Base-by-base conservation (phyloP, 345 rosid genomes). In the Salix arbutifolia region DNA sequence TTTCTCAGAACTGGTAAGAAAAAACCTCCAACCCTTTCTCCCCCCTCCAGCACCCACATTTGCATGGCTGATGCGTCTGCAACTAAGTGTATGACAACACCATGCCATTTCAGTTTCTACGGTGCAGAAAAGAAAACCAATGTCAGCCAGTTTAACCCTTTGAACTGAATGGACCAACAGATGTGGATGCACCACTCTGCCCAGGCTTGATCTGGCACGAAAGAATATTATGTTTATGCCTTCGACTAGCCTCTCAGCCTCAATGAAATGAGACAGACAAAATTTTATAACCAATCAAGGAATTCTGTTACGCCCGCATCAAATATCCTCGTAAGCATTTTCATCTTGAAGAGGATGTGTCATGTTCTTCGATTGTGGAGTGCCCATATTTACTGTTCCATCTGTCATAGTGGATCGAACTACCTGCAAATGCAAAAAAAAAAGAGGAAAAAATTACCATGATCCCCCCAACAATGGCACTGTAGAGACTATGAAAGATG, bases 321-420 rank as follows among this genome's bases (percentile, higher is more conserved):
- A 86, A 44, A 85, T 81, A 73, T 83, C 92, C 25, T 86, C 94
- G 38, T 69, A 66, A 52, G 76, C 76, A 75, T 82, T 83, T 64
- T 88, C 91, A 25, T 89, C 92, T 56, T 76, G 75, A 67, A 35
- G 75, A 33, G 89, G 80, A 74, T 61, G 71, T 1, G 86, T 53
- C 14, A 77, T 75, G 77, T 80, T 86, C 69, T 81, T 86, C 26
- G 72, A 56, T 74, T 53, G 78, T 12, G 84, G 83, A 69, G 89
- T 76, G 38, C 84, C 82, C 56, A 74, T 66, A 70, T 77, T 87
- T 62, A 83, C 88, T 8, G 77, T 82, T 83, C 89, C 94, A 44
- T 92, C 96, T 23, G 73, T 70, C 86, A 94, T 90, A 84, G 44
- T 79, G 26, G 87, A 77, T 52, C 92, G 84, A 44, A 92, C 96